Evolutionary conservation across 2,329 filamentous ascomycete species (phyloP).

Genomic region (Epichloe gansuensis): DNA sequence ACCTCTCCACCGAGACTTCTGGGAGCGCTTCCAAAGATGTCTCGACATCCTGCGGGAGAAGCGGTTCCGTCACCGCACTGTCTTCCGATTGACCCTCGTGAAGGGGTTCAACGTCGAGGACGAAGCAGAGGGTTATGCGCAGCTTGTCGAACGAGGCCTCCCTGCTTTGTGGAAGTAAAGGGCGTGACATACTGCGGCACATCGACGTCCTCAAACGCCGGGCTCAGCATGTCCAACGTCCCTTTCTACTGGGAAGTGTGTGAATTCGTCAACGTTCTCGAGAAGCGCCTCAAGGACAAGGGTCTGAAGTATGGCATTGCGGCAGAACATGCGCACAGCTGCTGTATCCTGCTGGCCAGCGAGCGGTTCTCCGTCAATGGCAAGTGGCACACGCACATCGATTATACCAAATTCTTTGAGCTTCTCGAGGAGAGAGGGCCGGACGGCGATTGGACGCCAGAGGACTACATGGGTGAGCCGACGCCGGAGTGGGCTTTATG

Average conservation of each 20-base stretch:
- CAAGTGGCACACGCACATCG: conserved; percentile 84
- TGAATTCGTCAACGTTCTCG: conserved; percentile 67
- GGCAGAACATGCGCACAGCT: conserved; percentile 90
- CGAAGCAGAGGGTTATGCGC: conserved; percentile 80
- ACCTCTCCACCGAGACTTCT: conserved; percentile 89
- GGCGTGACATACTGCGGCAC: conserved; percentile 96
- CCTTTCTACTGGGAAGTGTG: conserved; percentile 89
- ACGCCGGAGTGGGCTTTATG: conserved; percentile 92
- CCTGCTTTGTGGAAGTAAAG: conserved; percentile 91
- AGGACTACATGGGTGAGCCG: conserved; percentile 77
- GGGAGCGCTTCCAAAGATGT: conserved; percentile 88
- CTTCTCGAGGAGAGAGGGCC: conserved; percentile 57
- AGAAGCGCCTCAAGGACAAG: conserved; percentile 53
- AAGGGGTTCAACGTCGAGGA: conserved; percentile 98
- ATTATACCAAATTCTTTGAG: conserved; percentile 81
- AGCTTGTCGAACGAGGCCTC: conserved; percentile 72
- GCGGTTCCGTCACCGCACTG: conserved; percentile 76
- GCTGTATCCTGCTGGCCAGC: conserved; percentile 79
- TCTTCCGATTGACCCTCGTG: conserved; percentile 88
- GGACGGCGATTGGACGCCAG: conserved; percentile 63
- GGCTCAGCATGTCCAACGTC: conserved; percentile 93
- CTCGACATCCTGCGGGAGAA: conserved; percentile 79
- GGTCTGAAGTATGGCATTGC: conserved; percentile 81
- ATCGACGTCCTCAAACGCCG: conserved; percentile 68
- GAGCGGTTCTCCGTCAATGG: conserved; percentile 64